Percentiles rank a stretch among this genome's conserved stretches.
phyloP scores from a whole-genome alignment of 306 rosid species.

The Lathyrus sativus region DNA sequence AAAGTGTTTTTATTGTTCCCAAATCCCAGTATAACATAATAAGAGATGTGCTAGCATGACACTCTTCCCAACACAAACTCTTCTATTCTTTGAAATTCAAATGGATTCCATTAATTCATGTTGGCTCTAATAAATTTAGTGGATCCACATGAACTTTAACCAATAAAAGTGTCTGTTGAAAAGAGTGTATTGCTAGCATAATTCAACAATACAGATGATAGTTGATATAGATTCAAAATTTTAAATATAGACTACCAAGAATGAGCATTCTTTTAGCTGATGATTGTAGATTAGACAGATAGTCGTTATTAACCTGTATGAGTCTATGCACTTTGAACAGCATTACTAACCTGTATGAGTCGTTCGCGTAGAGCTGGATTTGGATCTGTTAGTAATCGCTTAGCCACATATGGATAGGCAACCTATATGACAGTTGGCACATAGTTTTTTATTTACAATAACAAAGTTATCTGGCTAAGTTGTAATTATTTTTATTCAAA shows the following conservation, averaged over 20 bases:
- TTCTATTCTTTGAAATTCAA: too few relatives aligned
- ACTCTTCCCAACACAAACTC: too few relatives aligned
- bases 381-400: conserved; percentile 93
- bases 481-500: background rate
- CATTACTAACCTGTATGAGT: conserved; percentile 81
- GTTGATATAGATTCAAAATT: background rate
- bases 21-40: conserved; percentile 11
- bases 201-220: background rate
- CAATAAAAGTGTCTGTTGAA: too few relatives aligned
- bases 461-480: conserved; percentile 22
- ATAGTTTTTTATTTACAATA: conserved; percentile 27
- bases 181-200: too few relatives aligned
- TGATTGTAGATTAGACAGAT: conserved; percentile 14
- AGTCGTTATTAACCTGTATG: too few relatives aligned
- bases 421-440: conserved; percentile 54
- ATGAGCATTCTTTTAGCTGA: conserved; percentile 21
- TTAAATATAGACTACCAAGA: conserved; percentile 7
- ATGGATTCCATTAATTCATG: too few relatives aligned
- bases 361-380: conserved; percentile 98
- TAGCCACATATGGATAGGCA: conserved; percentile 97
- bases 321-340: conserved; percentile 32
- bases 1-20: conserved; percentile 9
- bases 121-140: too few relatives aligned
- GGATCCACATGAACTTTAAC: too few relatives aligned
- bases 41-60: too few relatives aligned